Evolutionary conservation across 257 asterid species (phyloP), one percentile per base, ranked within the genome.

Genomic region (Paulownia fortunei): DNA sequence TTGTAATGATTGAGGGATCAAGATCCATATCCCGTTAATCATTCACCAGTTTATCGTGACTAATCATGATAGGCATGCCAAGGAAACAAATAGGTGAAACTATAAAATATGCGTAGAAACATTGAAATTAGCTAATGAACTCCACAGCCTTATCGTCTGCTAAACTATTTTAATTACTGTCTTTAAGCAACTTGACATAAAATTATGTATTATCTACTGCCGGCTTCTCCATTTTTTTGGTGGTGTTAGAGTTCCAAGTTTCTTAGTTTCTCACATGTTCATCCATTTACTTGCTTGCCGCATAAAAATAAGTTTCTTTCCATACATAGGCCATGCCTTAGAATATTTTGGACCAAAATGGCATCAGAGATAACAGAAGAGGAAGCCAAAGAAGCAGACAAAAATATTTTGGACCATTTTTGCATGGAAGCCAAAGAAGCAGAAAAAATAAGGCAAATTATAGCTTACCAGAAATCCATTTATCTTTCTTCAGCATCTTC

Each of bases 401-500:
- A n/a, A n/a, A n/a, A n/a, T n/a, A n/a, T n/a, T n/a, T n/a, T n/a
- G n/a, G n/a, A 13, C n/a, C 37, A 44, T 36, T n/a, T 42, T 49
- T 32, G 24, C 78, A 39, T 77, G 36, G 74, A 63, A 18, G 84
- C 75, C 26, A 67, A 81, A 81, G 83, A 88, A 73, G 76, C 82
- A 24, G 81, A 86, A 32, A 83, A 74, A 73, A 68, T 47, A 34
- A 86, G 87, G 76, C 79, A 74, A 61, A 86, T 89, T 41, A 76
- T 91, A 69, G 75, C 37, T 24, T 81, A 90, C 79, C 91, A 91
- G 44, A 91, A 89, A 69, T 80, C 88, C 44, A 76, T 83, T 4
- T 84, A 77, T 47, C 56, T 67, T 55, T 78, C 86, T 8, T 82
- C 89, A 0, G 67, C 80, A 5, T 37, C 64, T 1, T 41, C 62